Percentiles rank a stretch among this genome's conserved stretches.
Conservation (phyloP, 2,329 filamentous ascomycete species). For the Beauveria bassiana region DNA sequence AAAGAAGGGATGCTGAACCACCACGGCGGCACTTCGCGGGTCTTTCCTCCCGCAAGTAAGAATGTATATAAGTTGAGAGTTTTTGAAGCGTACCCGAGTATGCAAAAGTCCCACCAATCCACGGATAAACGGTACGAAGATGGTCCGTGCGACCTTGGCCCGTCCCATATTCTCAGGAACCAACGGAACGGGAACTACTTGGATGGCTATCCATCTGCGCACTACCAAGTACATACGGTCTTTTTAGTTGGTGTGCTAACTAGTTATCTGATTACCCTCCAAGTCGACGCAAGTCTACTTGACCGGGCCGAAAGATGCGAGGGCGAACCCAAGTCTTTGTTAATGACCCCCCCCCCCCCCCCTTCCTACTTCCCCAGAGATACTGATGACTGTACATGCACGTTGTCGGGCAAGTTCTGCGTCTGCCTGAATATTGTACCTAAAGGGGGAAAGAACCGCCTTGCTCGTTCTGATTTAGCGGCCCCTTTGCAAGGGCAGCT, state of each 20-base stretch:
- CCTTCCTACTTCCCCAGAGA: background rate
- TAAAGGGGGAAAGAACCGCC: background rate
- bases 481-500: background rate
- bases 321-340: background rate
- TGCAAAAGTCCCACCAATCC: background rate
- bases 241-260: background rate
- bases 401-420: background rate
- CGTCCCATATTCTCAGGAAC: slow-evolving; percentile 2
- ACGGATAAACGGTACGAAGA: background rate
- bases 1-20: background rate
- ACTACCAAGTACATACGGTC: too few species aligned
- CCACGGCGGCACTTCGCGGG: background rate
- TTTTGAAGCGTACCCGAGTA: too few species aligned
- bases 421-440: background rate
- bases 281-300: background rate
- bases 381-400: too few species aligned
- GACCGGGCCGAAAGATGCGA: background rate
- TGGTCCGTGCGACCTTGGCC: background rate
- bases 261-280: background rate
- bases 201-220: too few species aligned
- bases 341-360: background rate
- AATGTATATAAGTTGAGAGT: too few species aligned
- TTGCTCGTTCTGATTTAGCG: background rate
- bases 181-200: background rate
- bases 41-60: background rate